phyloP scores from a whole-genome alignment of 73 alveolate genomes.

The Halteria grandinella region DNA sequence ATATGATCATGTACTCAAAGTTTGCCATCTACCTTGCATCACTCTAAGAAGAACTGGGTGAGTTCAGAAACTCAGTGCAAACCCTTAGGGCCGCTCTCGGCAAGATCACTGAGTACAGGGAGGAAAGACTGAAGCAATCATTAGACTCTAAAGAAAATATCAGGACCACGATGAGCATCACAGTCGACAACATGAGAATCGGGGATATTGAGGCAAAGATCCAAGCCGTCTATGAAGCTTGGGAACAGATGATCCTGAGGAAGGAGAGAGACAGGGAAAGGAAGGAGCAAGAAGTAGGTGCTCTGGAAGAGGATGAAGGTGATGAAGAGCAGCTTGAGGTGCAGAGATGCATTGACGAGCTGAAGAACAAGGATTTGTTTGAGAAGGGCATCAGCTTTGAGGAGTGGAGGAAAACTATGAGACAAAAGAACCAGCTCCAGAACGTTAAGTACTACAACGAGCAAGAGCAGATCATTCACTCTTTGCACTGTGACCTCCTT shows the following conservation, averaged over 20 bases:
- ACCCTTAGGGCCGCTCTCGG: constrained; percentile 69
- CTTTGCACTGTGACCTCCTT: constrained; percentile 76
- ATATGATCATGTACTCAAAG: constrained; percentile 67
- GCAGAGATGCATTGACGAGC: constrained; percentile 83
- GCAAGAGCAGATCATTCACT: constrained; percentile 61
- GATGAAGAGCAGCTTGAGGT: constrained; percentile 94
- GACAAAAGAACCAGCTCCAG: constrained; percentile 55
- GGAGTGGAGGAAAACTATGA: constrained; percentile 73
- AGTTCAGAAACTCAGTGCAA: constrained; percentile 72
- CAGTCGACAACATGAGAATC: constrained; percentile 88
- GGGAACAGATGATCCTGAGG: constrained; percentile 82
- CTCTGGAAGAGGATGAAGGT: constrained; percentile 86
- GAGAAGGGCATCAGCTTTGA: constrained; percentile 66
- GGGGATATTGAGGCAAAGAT: constrained; percentile 82
- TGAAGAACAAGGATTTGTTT: constrained; percentile 66
- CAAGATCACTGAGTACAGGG: constrained; percentile 69
- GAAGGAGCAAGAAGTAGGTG: constrained; percentile 70
- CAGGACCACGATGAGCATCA: constrained; percentile 81
- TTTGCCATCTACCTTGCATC: constrained; percentile 71
- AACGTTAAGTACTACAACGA: constrained; percentile 48
- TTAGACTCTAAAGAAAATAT: constrained; percentile 77
- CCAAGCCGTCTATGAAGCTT: constrained; percentile 77
- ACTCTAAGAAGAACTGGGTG: constrained; percentile 74
- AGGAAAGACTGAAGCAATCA: constrained; percentile 58
- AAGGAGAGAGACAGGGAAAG: constrained; percentile 84